These are phyloP conservation scores for Wickerhamiella pararugosa DNA, from an alignment of 1,139 yeast genomes.

Conservation along the genomic window DNA sequence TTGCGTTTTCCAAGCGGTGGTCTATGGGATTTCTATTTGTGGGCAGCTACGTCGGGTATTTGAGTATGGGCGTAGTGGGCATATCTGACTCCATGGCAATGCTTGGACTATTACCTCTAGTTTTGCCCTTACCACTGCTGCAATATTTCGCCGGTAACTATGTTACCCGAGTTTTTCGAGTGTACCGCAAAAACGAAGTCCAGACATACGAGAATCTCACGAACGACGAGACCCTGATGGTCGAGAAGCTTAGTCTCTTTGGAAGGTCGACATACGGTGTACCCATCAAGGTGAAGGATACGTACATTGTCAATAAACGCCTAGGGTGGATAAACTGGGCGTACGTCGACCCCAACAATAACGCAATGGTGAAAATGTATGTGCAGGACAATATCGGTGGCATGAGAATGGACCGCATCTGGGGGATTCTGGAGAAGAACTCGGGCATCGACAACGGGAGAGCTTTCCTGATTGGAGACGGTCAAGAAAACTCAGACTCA, in stretches of 20 bases:
- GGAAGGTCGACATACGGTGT: constrained; percentile 57
- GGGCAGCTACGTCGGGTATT: constrained; percentile 22
- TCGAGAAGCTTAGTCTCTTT: constrained; percentile 51
- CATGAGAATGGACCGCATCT: constrained; percentile 63
- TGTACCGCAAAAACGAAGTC: constrained; percentile 44
- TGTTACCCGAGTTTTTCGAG: constrained; percentile 55
- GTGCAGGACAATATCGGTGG: constrained; percentile 69
- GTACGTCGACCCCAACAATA: constrained; percentile 19
- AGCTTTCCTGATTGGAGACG: constrained; percentile 17
- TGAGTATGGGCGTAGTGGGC: constrained; percentile 15
- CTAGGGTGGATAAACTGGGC: constrained; percentile 53
- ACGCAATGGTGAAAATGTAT: constrained; percentile 32
- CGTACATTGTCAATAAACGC: constrained; percentile 28
- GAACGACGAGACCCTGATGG: constrained; percentile 46
- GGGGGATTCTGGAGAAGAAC: constrained; percentile 64
- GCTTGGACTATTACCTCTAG: constrained; percentile 17
- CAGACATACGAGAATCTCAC: constrained; percentile 52
- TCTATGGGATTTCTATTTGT: constrained; percentile 22
- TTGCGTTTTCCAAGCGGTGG: constrained; percentile 27
- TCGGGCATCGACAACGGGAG: constrained; percentile 58
- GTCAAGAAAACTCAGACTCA: background rate
- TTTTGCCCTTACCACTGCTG: constrained; percentile 39
- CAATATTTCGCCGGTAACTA: constrained; percentile 48
- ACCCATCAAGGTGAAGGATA: constrained; percentile 35
- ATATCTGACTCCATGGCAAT: constrained; percentile 15